Conservation (phyloP, 2,329 filamentous ascomycete genomes). For the Torrubiellomyces zombiae region DNA sequence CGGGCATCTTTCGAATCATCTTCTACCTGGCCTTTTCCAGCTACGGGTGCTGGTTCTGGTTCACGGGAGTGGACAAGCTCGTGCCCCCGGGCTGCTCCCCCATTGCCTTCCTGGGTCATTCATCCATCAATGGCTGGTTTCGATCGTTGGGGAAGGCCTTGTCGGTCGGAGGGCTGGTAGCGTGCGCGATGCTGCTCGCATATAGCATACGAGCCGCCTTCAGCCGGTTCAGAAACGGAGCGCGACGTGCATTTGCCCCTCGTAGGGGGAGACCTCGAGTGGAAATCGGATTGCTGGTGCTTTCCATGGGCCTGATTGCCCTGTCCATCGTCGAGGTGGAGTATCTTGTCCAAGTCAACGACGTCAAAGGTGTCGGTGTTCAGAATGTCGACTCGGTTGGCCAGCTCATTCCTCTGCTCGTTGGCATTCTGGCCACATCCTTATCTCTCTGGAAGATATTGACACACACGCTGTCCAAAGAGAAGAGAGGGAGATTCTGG, state of each 20-base stretch:
- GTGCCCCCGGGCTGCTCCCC: constrained; percentile 3
- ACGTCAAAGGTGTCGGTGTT: constrained; percentile 5
- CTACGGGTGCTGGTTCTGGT: constrained; percentile 12
- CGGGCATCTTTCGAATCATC: constrained; percentile 8
- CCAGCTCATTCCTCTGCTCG: constrained; percentile 10
- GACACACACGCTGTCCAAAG: constrained; percentile 5
- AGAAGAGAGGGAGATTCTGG: too few species aligned
- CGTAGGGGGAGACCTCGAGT: constrained; percentile 5
- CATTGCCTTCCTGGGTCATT: constrained; percentile 7
- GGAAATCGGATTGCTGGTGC: constrained; percentile 7
- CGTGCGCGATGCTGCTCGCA: constrained; percentile 3
- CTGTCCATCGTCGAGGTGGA: constrained; percentile 7
- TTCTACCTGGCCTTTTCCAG: constrained; percentile 9
- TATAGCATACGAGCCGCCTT: constrained; percentile 3
- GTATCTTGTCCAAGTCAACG: constrained; percentile 7
- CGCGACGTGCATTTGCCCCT: constrained; percentile 2
- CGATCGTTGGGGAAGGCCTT: constrained; percentile 6
- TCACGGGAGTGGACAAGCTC: constrained; percentile 5
- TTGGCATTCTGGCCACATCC: constrained; percentile 6
- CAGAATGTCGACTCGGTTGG: constrained; percentile 6
- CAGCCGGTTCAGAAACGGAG: constrained; percentile 5
- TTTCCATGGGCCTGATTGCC: constrained; percentile 7
- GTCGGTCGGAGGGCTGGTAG: constrained; percentile 6
- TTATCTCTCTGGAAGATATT: constrained; percentile 8
- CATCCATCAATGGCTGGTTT: constrained; percentile 7